Evolutionary conservation across 352 stramenopile genomes (phyloP).

Genomic region (Pythium phragmiticola): DNA sequence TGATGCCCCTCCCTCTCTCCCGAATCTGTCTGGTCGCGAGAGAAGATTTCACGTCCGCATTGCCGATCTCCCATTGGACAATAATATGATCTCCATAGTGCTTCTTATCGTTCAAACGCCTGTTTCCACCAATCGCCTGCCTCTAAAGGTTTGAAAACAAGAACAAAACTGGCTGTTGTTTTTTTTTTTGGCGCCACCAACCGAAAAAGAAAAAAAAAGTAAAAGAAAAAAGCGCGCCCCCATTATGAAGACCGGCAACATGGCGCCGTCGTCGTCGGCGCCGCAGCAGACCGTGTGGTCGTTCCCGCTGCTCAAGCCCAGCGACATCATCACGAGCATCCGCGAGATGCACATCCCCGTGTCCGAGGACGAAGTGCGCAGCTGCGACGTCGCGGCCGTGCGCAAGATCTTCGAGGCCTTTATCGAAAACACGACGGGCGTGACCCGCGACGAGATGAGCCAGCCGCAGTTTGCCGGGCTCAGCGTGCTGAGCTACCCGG

Average conservation of each 20-base stretch:
- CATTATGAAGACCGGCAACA: background rate
- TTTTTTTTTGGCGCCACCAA: slow-evolving; percentile 1
- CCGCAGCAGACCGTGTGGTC: slow-evolving; percentile 43
- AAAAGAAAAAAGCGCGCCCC: background rate
- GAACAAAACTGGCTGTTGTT: background rate
- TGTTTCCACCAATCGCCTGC: background rate
- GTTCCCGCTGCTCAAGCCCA: slow-evolving; percentile 94
- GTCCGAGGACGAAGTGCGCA: slow-evolving; percentile 86
- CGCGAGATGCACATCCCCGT: slow-evolving; percentile 89
- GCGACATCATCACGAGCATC: slow-evolving; percentile 92
- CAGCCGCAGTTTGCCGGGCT: slow-evolving; percentile 88
- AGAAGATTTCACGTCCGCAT: background rate
- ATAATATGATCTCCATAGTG: background rate
- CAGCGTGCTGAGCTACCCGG: slow-evolving; percentile 79
- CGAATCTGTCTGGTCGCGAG: background rate
- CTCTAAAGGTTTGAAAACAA: background rate
- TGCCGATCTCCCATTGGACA: background rate
- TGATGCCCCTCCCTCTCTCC: background rate
- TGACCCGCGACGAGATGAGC: slow-evolving; percentile 89
- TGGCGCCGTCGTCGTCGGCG: slow-evolving; percentile 7
- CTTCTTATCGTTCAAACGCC: background rate
- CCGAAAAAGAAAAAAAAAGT: background rate
- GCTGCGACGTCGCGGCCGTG: slow-evolving; percentile 67
- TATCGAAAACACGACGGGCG: slow-evolving; percentile 87
- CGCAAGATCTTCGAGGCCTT: slow-evolving; percentile 90